Base-by-base conservation (phyloP, 2,329 filamentous ascomycete species). In the Aspergillus pseudoviridinutans region DNA sequence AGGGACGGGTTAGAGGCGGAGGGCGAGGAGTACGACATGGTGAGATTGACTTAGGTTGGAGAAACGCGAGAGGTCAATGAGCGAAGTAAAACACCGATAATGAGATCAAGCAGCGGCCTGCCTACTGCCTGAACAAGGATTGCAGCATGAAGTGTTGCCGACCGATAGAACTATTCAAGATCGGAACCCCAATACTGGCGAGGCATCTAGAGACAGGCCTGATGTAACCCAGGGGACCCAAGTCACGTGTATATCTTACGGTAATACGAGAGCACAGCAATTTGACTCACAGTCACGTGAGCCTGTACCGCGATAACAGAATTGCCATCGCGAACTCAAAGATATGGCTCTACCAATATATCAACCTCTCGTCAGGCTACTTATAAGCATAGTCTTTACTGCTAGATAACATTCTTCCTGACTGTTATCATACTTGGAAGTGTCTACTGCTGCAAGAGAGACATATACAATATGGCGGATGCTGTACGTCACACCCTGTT, bases 401-500 rank as follows among this genome's bases (percentile, higher is more conserved):
- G 44, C 44, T 47, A 24, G 10, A 47, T 27, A 47, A 14, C 22
- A 47, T 53, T 41, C 28, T 47, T 38, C 17, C 50, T 56, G 24
- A 53, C 28, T 55, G 41, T 50, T 47, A 35, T n/a, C n/a, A 28
- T 44, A 35, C 27, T n/a, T 50, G 47, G 51, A 46, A 54, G 46
- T 32, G 41, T 32, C 35, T 25, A 12, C 27, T 50, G 32, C 52
- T 44, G 32, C 22, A 44, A 14, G 25, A 38, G 57, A 22, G 44
- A 52, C 53, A 54, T 59, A 61, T 56, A 50, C 56, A 74, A 59
- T 52, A 77, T 77, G 75, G 74, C 74, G 67, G 75, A 77, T 61
- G 67, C 70, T 65, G 75, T 77, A 77, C 69, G 75, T 77, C 73
- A 72, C 69, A 68, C 61, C 60, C 61, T 65, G 58, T 65, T 68